Conservation (phyloP, 2,329 filamentous ascomycete genomes). For the Ophiosphaerella herpotricha region DNA sequence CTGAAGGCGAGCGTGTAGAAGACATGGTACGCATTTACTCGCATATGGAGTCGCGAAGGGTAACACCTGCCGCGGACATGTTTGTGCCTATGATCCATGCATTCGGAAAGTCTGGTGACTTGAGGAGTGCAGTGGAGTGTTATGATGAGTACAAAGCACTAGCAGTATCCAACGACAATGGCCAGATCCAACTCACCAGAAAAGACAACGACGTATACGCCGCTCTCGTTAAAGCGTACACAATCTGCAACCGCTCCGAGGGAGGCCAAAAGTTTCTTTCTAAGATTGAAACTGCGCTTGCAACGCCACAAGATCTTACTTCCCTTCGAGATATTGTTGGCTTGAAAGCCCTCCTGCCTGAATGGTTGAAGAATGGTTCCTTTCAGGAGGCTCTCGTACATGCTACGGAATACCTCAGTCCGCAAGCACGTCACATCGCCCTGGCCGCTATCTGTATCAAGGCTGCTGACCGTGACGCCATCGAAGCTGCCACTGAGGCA, state of each 20-base stretch:
- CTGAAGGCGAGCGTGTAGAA: constrained; percentile 75
- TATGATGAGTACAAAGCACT: constrained; percentile 93
- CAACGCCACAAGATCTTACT: constrained; percentile 56
- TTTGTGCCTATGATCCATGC: constrained; percentile 96
- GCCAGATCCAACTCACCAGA: constrained; percentile 69
- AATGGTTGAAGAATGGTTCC: constrained; percentile 71
- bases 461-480: constrained; percentile 79
- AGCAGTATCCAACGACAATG: constrained; percentile 82
- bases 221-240: constrained; percentile 87
- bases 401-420: constrained; percentile 66
- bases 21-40: constrained; percentile 91
- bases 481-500: constrained; percentile 66
- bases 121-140: constrained; percentile 87
- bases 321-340: constrained; percentile 74
- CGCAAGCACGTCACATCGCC: constrained; percentile 62
- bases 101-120: constrained; percentile 79
- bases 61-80: constrained; percentile 76
- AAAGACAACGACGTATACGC: constrained; percentile 87
- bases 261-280: constrained; percentile 85
- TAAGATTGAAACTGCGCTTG: constrained; percentile 68
- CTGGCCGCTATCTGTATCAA: constrained; percentile 75
- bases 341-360: constrained; percentile 75
- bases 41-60: constrained; percentile 82
- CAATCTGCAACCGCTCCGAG: constrained; percentile 76
- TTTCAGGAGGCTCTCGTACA: constrained; percentile 75